Evolutionary conservation across 2,329 filamentous ascomycete genomes (phyloP).

Genomic region (Meredithiella fracta): DNA sequence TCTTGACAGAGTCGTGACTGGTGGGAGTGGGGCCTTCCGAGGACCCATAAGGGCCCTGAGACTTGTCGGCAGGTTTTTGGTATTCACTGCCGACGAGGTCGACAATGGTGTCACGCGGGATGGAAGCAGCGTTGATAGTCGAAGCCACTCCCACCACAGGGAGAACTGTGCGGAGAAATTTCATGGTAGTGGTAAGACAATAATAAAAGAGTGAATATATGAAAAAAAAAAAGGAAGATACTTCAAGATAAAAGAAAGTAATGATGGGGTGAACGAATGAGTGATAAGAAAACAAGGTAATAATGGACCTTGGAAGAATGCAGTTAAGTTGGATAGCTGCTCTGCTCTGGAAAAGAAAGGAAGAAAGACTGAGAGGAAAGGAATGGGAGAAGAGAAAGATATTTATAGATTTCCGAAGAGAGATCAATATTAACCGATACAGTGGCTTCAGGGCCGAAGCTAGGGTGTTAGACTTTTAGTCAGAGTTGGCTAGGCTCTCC

Average conservation of each 20-base stretch:
- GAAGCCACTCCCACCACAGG: conserved; percentile 14
- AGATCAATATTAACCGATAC: background rate
- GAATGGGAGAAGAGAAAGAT: background rate
- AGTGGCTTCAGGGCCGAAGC: background rate
- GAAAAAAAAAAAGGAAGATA: background rate
- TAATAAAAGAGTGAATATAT: background rate
- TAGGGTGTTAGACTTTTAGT: background rate
- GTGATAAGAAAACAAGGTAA: conserved; percentile 8
- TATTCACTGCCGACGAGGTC: conserved; percentile 8
- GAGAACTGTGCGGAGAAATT: conserved; percentile 14
- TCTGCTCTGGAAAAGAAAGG: conserved; percentile 8
- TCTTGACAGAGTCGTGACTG: conserved; percentile 10
- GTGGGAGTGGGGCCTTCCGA: conserved; percentile 7
- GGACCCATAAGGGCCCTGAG: conserved; percentile 9
- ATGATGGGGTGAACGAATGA: conserved; percentile 3
- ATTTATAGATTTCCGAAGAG: conserved; percentile 4
- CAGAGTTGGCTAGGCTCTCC: too few species aligned
- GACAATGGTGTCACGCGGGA: conserved; percentile 11
- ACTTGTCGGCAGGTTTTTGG: conserved; percentile 10
- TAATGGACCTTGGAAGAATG: conserved; percentile 1
- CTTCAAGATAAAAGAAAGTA: conserved; percentile 10
- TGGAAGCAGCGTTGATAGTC: conserved; percentile 12
- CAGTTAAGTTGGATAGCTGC: conserved; percentile 3
- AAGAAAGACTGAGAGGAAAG: background rate
- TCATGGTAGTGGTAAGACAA: conserved; percentile 7